Base-by-base conservation (phyloP, 352 stramenopile genomes). In the Globisporangium camurandrum region DNA sequence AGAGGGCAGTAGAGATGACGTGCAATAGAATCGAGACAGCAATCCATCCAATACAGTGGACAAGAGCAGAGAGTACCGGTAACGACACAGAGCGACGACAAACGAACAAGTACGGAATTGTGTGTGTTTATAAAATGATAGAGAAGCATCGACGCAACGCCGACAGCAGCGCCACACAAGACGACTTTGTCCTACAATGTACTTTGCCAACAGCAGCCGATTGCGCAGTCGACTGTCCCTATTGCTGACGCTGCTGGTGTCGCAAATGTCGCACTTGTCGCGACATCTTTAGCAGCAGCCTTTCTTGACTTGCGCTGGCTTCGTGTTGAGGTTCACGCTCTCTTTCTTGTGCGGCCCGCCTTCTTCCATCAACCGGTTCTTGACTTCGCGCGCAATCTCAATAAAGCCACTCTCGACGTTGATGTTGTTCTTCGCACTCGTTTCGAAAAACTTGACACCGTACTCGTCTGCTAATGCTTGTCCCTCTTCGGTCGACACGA, bases 381-480 rank as follows among this genome's bases (percentile, higher is more conserved):
- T 94, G 26, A 94, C 83, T 67, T 94, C 83, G 47, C 82, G 83
- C 46, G 83, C 83, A 52, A 94, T 91, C 54, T 92, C 78, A 51
- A 94, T 88, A 64, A 94, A 94, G 48, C 83, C 83, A 51, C 77
- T 68, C 57, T 97, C 90, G 47, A 98, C 93, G 55, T 98, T 97
- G 62, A 96, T 95, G 74, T 97, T 95, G 73, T 97, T 96, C 75
- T 97, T 97, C 30, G 93, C 93, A 62, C 83, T 96, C 38, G 87
- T 97, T 67, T 98, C 93, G 59, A 97, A 97, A 62, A 97, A 98
- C 70, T 95, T 94, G 64, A 97, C 90, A 45, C 89, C 90, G 56
- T 96, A 97, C 67, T 97, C 86, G 59, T 95, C 81, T 49, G 93
- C 93, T 73, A 98, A 84, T 79, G 88, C 80, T 66, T 96, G 82